A percentile compares a stretch with the other conserved stretches of the same genome.
Conservation (phyloP, 179 eudicot species). For the Silene coronaria region DNA sequence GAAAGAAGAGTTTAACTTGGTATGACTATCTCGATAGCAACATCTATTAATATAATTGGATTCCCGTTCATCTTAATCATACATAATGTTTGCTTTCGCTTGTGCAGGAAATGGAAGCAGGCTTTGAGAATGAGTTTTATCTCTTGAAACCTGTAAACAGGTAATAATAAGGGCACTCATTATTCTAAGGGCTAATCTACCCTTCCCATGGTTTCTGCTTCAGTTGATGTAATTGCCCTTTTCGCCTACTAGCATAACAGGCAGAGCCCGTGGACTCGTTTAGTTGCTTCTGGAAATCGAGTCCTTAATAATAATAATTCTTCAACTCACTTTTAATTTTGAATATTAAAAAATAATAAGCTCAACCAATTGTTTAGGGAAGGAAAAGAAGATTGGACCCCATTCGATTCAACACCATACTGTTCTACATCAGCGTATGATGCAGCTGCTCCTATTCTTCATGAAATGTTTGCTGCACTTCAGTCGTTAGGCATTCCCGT, state of each 20-base stretch:
- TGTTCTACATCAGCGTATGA: slow-evolving; percentile 77
- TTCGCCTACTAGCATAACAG: not conserved
- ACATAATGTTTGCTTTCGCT: slow-evolving; percentile 17
- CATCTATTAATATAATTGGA: not conserved
- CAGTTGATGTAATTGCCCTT: not conserved
- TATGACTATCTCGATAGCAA: slow-evolving; percentile 19
- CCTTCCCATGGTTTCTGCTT: not conserved
- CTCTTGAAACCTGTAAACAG: slow-evolving; percentile 52
- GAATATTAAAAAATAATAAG: not conserved
- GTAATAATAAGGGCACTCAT: slow-evolving; percentile 30
- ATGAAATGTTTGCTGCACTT: slow-evolving; percentile 52
- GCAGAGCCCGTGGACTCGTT: not conserved
- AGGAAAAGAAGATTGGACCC: slow-evolving; percentile 76
- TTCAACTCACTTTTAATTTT: slow-evolving; percentile 1
- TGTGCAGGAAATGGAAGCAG: slow-evolving; percentile 84
- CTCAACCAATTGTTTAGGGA: slow-evolving; percentile 45
- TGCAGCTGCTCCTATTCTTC: slow-evolving; percentile 76
- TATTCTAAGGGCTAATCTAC: not conserved
- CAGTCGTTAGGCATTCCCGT: slow-evolving; percentile 60
- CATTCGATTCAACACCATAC: slow-evolving; percentile 68
- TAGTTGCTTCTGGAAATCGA: no score
- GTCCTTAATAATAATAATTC: not conserved
- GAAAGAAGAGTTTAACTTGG: slow-evolving; percentile 94
- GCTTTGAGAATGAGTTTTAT: slow-evolving; percentile 90
- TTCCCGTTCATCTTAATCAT: slow-evolving; percentile 6